Evolutionary conservation across 2,329 filamentous ascomycete genomes (phyloP), one percentile per base, ranked within the genome.

Genomic region (Bimuria novae-zelandiae): DNA sequence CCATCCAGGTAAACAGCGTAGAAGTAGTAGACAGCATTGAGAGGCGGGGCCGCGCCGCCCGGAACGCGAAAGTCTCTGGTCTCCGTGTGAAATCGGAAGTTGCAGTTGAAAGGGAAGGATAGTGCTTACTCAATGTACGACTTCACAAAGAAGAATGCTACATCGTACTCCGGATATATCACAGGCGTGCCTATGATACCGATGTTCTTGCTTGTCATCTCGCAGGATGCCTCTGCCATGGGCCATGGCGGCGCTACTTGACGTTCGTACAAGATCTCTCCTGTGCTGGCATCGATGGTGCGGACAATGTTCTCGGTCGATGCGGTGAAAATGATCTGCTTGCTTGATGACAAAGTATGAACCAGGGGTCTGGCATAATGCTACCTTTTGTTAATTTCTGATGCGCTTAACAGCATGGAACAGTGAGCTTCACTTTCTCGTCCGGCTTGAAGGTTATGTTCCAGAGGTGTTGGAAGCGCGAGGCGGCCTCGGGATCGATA

Each of bases 351-450:
- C 6, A 77, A 77, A 1, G 77, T 79, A 49, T 76, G 78, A 0
- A 77, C 68, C 8, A 80, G 59, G 6, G 81, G 80, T 58, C 82
- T 77, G 33, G 80, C 53, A 72, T 79, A 75, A 72, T 82, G 79
- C 55, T 59, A 61, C 30, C 8, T 30, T 14, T 21, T 36, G 30
- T 46, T 17, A 46, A 14, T 11, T 23, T 7, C 11, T 3, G 43
- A n/a, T 6, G 30, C 36, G n/a, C 6, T 3, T n/a, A 7, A 12
- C 5, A 16, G n/a, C 8, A 17, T 36, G 7, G 8, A 6, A n/a
- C 29, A 51, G n/a, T 36, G 33, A 16, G 33, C 16, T 16, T 30
- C 49, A 62, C 63, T 50, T 60, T 71, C 66, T 72, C 77, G 65
- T 70, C 55, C 1, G 52, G 32, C 23, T 69, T 63, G 56, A 71